Percentiles rank a stretch among this genome's conserved stretches.
phyloP scores from a whole-genome alignment of 139 green algal genomes.

The Chlamydomonas asymmetrica region DNA sequence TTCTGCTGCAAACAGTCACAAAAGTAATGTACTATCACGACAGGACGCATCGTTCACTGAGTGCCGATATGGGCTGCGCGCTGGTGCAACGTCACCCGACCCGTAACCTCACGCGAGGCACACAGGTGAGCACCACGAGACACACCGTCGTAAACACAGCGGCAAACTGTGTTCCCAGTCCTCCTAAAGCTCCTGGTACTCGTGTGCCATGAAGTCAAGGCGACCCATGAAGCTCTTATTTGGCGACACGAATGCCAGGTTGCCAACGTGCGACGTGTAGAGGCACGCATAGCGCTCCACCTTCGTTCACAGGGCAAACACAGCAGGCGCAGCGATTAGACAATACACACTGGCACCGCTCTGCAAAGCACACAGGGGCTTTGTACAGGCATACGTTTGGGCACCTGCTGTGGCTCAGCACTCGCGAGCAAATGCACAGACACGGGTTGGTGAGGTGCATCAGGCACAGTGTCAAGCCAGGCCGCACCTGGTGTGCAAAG shows the following conservation, averaged over 20 bases:
- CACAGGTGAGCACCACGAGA: neutral
- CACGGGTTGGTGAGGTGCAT: neutral
- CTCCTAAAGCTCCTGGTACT: constrained; percentile 34
- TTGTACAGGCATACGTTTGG: neutral
- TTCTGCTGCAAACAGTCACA: too few relatives aligned
- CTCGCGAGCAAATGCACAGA: too few relatives aligned
- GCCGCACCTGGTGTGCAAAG: constrained; percentile 85
- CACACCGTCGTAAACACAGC: neutral
- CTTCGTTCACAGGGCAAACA: too few relatives aligned
- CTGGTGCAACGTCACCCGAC: neutral
- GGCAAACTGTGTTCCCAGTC: constrained; percentile 15
- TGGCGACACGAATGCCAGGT: constrained; percentile 88
- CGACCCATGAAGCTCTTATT: constrained; percentile 80
- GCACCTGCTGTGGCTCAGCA: neutral
- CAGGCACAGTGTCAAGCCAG: neutral
- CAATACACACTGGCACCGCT: too few relatives aligned
- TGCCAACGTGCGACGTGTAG: constrained; percentile 95
- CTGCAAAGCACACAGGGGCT: neutral
- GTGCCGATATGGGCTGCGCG: too few relatives aligned
- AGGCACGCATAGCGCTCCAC: constrained; percentile 95
- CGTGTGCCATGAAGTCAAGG: constrained; percentile 89
- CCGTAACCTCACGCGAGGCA: neutral
- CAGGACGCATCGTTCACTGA: too few relatives aligned
- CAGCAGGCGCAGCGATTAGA: too few relatives aligned
- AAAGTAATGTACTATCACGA: too few relatives aligned